Conservation (phyloP, 257 asterid species). For the Fraxinus excelsior region DNA sequence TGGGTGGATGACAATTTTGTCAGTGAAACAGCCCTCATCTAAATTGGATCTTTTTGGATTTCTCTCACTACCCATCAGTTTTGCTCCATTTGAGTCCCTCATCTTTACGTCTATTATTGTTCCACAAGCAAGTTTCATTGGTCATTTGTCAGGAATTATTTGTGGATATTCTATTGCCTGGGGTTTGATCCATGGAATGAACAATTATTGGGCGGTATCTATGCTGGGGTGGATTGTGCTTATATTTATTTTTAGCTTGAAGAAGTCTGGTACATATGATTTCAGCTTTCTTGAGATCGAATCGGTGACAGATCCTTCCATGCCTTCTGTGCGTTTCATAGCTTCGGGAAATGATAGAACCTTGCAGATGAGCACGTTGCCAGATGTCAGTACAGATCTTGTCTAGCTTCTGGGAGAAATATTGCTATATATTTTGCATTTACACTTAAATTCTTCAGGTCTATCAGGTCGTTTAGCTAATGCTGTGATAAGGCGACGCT, state of each 20-base stretch:
- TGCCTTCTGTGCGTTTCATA: slow-evolving; percentile 76
- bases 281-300: slow-evolving; percentile 85
- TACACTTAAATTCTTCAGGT: slow-evolving; percentile 3
- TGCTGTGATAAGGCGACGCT: not conserved
- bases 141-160: slow-evolving; percentile 86
- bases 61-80: slow-evolving; percentile 92
- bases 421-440: slow-evolving; percentile 10
- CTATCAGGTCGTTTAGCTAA: not conserved
- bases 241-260: slow-evolving; percentile 75
- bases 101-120: slow-evolving; percentile 90
- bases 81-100: slow-evolving; percentile 93
- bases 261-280: slow-evolving; percentile 74
- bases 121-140: slow-evolving; percentile 94
- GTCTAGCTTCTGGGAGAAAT: slow-evolving; percentile 46
- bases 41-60: slow-evolving; percentile 91
- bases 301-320: slow-evolving; percentile 72
- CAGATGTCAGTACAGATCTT: slow-evolving; percentile 58
- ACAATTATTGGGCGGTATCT: slow-evolving; percentile 84
- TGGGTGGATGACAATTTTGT: slow-evolving; percentile 97
- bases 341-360: slow-evolving; percentile 76
- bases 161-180: slow-evolving; percentile 87
- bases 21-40: slow-evolving; percentile 80
- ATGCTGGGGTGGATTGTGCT: slow-evolving; percentile 79
- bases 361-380: slow-evolving; percentile 56
- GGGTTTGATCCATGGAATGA: slow-evolving; percentile 97